A percentile compares a stretch with the other conserved stretches of the same genome.
Conservation (phyloP, 2,329 filamentous ascomycete species). For the Trichophyton benhamiae region DNA sequence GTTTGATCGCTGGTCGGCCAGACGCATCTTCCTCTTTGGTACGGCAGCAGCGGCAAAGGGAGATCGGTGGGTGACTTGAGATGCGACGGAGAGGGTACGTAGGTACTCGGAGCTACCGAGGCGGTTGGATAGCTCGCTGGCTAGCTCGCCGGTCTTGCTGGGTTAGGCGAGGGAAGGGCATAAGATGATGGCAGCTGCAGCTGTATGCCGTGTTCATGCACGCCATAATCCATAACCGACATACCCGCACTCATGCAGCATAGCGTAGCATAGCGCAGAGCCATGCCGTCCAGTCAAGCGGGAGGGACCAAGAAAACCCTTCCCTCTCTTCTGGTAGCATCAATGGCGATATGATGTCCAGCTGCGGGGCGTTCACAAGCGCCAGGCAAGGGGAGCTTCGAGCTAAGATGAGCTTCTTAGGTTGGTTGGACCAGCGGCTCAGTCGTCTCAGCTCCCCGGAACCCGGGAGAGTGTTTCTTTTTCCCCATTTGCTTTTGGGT, state of each 20-base stretch:
- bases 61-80: not conserved
- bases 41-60: not conserved
- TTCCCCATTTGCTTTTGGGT: too few species aligned
- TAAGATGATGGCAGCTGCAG: too few species aligned
- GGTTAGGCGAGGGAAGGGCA: too few species aligned
- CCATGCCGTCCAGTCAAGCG: not conserved
- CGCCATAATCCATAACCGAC: not conserved
- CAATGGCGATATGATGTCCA: too few species aligned
- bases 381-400: not conserved
- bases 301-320: too few species aligned
- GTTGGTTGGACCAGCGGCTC: not conserved
- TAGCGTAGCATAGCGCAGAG: not conserved
- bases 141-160: too few species aligned
- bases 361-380: not conserved
- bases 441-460: not conserved
- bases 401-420: not conserved
- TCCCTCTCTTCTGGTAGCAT: too few species aligned
- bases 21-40: not conserved
- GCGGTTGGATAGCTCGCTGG: too few species aligned
- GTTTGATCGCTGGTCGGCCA: not conserved
- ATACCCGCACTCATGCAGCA: not conserved
- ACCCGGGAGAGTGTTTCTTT: not conserved
- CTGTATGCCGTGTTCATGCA: not conserved
- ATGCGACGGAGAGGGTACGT: not conserved
- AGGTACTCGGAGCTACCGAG: not conserved